phyloP scores from a whole-genome alignment of 768 basidiomycete genomes.

The Leccinum obscurum region DNA sequence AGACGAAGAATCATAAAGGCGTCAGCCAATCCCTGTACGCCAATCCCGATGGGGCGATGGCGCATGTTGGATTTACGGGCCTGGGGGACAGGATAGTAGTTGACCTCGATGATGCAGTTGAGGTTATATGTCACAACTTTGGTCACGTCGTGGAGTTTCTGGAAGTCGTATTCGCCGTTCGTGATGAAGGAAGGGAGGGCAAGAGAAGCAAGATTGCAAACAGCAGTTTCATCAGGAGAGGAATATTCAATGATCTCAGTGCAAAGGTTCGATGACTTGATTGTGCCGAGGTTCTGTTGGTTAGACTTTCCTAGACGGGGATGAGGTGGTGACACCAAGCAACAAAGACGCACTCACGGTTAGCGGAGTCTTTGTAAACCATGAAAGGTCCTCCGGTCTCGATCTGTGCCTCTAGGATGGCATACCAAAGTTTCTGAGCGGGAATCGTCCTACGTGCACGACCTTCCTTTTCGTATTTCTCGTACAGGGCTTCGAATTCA shows the following conservation, averaged over 20 bases:
- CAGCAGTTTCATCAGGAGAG: conserved; percentile 94
- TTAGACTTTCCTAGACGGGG: conserved; percentile 83
- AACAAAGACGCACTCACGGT: conserved; percentile 52
- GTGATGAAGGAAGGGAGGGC: conserved; percentile 91
- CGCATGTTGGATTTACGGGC: conserved; percentile 94
- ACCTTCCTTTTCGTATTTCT: conserved; percentile 88
- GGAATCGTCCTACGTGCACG: conserved; percentile 80
- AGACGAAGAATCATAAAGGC: conserved; percentile 96
- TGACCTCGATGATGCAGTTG: conserved; percentile 91
- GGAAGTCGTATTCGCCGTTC: conserved; percentile 86
- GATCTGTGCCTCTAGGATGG: conserved; percentile 93
- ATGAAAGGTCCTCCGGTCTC: conserved; percentile 99
- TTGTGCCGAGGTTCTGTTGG: conserved; percentile 96
- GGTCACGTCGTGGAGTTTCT: conserved; percentile 89
- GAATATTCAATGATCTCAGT: conserved; percentile 99
- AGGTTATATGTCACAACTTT: conserved; percentile 94
- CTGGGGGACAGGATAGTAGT: conserved; percentile 94
- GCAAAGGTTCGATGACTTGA: conserved; percentile 99
- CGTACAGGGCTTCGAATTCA: conserved; percentile 86
- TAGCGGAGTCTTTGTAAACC: conserved; percentile 96
- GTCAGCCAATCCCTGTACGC: conserved; percentile 97
- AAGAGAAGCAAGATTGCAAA: conserved; percentile 97
- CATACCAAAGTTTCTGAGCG: conserved; percentile 99
- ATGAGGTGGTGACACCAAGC: conserved; percentile 1
- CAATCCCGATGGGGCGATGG: conserved; percentile 95